Evolutionary conservation across 768 basidiomycete species (phyloP).

Genomic region (Gloeopeniophorella convolvens): DNA sequence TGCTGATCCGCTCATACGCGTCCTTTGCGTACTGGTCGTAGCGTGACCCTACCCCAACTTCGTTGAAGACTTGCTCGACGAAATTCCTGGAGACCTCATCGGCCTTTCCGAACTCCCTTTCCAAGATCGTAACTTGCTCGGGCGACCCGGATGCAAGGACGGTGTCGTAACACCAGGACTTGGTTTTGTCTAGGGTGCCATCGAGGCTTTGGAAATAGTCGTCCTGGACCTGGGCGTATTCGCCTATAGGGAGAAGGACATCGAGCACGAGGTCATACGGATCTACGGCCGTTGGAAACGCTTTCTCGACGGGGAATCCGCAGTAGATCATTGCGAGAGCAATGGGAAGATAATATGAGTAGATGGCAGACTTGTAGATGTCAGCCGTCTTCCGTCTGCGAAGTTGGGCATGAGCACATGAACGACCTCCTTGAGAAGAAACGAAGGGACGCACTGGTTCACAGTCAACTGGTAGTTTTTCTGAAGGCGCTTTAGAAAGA

Average conservation of each 20-base stretch:
- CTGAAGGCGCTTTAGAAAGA: neutral
- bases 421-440: neutral
- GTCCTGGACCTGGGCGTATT: slow-evolving; percentile 98
- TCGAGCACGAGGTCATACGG: slow-evolving; percentile 68
- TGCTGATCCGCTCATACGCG: slow-evolving; percentile 57
- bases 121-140: slow-evolving; percentile 49
- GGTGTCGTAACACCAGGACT: slow-evolving; percentile 90
- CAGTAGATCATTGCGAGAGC: slow-evolving; percentile 86
- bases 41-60: slow-evolving; percentile 53
- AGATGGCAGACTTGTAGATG: slow-evolving; percentile 95
- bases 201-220: slow-evolving; percentile 87
- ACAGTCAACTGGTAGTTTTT: slow-evolving; percentile 67
- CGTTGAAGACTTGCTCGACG: slow-evolving; percentile 67
- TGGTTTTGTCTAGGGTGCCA: slow-evolving; percentile 91
- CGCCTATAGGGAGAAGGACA: slow-evolving; percentile 88
- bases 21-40: slow-evolving; percentile 78
- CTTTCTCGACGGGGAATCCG: slow-evolving; percentile 45
- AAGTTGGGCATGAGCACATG: neutral
- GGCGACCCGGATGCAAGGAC: slow-evolving; percentile 57
- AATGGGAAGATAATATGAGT: slow-evolving; percentile 98
- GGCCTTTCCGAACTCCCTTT: slow-evolving; percentile 60
- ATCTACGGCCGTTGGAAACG: slow-evolving; percentile 36
- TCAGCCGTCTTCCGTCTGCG: slow-evolving; percentile 84
- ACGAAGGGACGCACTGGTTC: slow-evolving; percentile 51
- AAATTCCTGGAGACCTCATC: slow-evolving; percentile 46